Base-by-base conservation (phyloP, 1,284 basidiomycete species). In the Apiotrichum veenhuisii region DNA sequence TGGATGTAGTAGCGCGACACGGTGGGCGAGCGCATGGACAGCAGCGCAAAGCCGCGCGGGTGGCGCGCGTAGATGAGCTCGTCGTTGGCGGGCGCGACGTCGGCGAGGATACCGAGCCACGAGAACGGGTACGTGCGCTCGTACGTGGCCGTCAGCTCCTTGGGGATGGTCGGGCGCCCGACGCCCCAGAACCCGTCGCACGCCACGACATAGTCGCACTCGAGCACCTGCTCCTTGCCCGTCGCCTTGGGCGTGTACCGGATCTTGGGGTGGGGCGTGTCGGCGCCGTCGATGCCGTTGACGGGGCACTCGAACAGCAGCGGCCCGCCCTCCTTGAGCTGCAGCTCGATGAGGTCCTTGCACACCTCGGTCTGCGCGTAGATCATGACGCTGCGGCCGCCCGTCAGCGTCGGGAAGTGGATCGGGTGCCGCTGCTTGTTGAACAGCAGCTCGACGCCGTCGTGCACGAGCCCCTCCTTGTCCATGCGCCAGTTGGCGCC, bases 291-390 rank as follows among this genome's bases (percentile, higher is more conserved):
- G 26, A 62, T 57, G 23, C 27, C 46, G 25, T 44, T 27, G 37
- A 52, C 60, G 26, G 47, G 18, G 18, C 54, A 50, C 49, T 62
- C 57, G 36, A 62, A 62, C 23, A 50, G 34, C 12, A 62, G 49
- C 12, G 60, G 60, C 10, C 52, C 57, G 26, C 57, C 60, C 50
- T 58, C 60, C 37, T 55, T 54, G 51, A 62, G 51, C 54, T 62
- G 60, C 26, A 62, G 57, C 20, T 49, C 54, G 36, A 62, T 62
- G 10, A 62, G 52, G 54, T 62, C 60, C 57, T 59, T 58, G 60
- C 60, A 62, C 38, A 62, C 54, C 57, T 62, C 60, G 45, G 60
- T 62, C 57, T 62, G 60, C 33, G 60, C 60, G 54, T 62, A 62
- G 57, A 62, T 62, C 60, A 62, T 62, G 54, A 62, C 60, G 25